A percentile compares a stretch with the other conserved stretches of the same genome.
phyloP scores from a whole-genome alignment of 805 yeast species.

The Nakazawaea holstii region DNA sequence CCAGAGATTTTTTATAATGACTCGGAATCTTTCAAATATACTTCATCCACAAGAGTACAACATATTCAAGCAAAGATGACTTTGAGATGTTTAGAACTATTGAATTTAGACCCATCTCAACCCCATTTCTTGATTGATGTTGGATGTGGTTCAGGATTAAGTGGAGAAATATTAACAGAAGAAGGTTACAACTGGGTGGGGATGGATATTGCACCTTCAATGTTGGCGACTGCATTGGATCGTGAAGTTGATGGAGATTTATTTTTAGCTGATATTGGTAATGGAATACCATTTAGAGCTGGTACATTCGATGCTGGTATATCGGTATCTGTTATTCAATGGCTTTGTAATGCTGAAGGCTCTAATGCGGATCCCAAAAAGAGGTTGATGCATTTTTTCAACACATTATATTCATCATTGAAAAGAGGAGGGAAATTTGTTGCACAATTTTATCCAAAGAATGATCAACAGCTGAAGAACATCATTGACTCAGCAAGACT shows the following conservation, averaged over 20 bases:
- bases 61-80: conserved; percentile 99
- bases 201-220: conserved; percentile 92
- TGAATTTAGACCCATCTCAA: conserved; percentile 61
- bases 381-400: conserved; percentile 78
- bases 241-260: conserved; percentile 92
- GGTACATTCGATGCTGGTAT: conserved; percentile 97
- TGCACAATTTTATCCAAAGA: conserved; percentile 93
- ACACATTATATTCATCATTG: conserved; percentile 78
- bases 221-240: conserved; percentile 92
- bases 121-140: conserved; percentile 77
- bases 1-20: conserved; percentile 95
- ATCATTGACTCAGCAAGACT: conserved; percentile 83
- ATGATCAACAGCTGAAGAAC: conserved; percentile 76
- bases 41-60: conserved; percentile 92
- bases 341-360: conserved; percentile 96
- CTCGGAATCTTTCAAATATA: conserved; percentile 82
- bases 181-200: conserved; percentile 96
- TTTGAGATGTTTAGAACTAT: conserved; percentile 80
- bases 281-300: conserved; percentile 91
- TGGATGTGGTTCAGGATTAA: conserved; percentile 96
- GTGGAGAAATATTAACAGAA: conserved; percentile 90
- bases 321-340: conserved; percentile 91
- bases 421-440: conserved; percentile 95
- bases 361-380: conserved; percentile 75
- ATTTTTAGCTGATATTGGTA: conserved; percentile 87